phyloP scores from a whole-genome alignment of 2,329 filamentous ascomycete genomes.

The Davidsoniella eucalypti region DNA sequence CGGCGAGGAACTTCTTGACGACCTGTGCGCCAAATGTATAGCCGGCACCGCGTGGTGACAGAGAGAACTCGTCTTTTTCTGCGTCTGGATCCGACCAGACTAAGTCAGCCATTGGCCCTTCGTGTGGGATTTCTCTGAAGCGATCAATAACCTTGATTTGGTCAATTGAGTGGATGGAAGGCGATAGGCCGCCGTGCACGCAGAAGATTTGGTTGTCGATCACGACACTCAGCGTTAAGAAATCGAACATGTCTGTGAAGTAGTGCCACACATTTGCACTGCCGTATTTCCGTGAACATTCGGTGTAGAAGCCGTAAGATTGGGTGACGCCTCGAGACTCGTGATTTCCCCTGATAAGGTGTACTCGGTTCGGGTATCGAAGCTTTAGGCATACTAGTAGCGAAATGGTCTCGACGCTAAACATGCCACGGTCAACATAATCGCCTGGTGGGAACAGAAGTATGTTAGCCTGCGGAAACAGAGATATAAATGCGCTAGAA shows the following conservation, averaged over 20 bases:
- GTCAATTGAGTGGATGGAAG: slow-evolving; percentile 92
- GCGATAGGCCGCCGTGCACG: slow-evolving; percentile 81
- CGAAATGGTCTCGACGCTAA: slow-evolving; percentile 97
- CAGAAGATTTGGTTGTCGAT: slow-evolving; percentile 99
- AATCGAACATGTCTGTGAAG: slow-evolving; percentile 99
- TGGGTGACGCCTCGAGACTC: slow-evolving; percentile 95
- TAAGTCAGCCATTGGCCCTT: slow-evolving; percentile 97
- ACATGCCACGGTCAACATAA: slow-evolving; percentile 96
- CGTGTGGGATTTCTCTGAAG: slow-evolving; percentile 95
- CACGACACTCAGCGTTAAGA: slow-evolving; percentile 86
- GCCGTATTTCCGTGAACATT: slow-evolving; percentile 94
- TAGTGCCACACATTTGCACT: slow-evolving; percentile 99
- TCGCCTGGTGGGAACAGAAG: slow-evolving; percentile 43
- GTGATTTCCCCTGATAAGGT: slow-evolving; percentile 94
- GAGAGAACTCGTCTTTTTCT: slow-evolving; percentile 92
- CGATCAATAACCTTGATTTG: slow-evolving; percentile 99
- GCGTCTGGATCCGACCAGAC: slow-evolving; percentile 97
- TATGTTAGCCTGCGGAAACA: neutral
- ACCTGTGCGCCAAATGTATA: slow-evolving; percentile 98
- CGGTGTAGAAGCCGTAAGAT: slow-evolving; percentile 97
- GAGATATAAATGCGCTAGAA: neutral
- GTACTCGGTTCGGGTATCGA: slow-evolving; percentile 87
- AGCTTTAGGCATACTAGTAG: slow-evolving; percentile 94
- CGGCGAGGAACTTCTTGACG: slow-evolving; percentile 92
- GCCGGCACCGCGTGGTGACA: slow-evolving; percentile 82